Percentiles rank a stretch among this genome's conserved stretches.
phyloP scores from a whole-genome alignment of 169 alveolate genomes.

The Plasmodium cynomolgi region DNA sequence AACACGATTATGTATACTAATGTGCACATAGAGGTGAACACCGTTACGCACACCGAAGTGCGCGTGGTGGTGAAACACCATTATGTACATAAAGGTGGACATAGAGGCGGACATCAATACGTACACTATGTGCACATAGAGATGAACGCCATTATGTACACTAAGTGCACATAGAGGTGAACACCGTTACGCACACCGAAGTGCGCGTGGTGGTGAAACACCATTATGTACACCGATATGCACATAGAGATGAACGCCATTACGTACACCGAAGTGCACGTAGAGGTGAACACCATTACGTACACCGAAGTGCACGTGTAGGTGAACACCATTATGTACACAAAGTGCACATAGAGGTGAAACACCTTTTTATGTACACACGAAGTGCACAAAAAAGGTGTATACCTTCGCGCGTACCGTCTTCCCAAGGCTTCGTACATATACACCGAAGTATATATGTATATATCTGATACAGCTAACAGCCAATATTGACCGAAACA shows the following conservation, averaged over 20 bases:
- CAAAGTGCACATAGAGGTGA: not conserved
- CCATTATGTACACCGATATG: not conserved
- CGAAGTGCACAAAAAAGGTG: no score
- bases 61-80: no score
- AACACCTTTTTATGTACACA: no score
- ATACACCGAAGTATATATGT: not conserved
- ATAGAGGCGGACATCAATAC: not conserved
- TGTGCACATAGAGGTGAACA: not conserved
- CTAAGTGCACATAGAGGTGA: not conserved
- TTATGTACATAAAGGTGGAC: not conserved
- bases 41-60: no score
- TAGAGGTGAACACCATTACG: not conserved
- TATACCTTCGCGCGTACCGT: not conserved
- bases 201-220: no score
- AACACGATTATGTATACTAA: no score
- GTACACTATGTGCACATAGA: no score
- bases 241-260: not conserved
- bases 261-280: not conserved
- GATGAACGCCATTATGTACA: not conserved
- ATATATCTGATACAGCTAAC: not conserved
- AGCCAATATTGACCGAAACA: conserved; percentile 9
- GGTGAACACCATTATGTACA: not conserved
- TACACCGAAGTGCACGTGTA: no score
- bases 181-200: no score
- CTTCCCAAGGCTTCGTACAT: not conserved